Base-by-base conservation (phyloP, 345 rosid genomes). In the Noccaea caerulescens region DNA sequence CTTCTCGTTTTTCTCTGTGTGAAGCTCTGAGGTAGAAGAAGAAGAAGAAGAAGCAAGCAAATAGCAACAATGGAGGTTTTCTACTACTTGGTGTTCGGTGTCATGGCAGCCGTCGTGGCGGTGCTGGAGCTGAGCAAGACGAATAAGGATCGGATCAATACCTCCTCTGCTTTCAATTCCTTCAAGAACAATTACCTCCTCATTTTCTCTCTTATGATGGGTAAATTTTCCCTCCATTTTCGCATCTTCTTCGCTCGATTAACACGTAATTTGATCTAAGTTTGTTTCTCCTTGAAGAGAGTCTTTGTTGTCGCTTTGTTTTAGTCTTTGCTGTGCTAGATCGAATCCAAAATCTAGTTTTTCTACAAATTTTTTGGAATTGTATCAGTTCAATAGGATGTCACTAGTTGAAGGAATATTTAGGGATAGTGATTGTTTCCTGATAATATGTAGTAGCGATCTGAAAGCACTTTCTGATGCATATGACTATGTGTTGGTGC, bases 121-220 rank as follows among this genome's bases (percentile, higher is more conserved):
- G 83, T 79, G 0, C 32, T 84, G 53, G 92, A 89, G 81, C 81
- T 89, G 4, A 89, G 90, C 80, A 89, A 87, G 80, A 81, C 41
- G 58, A 84, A 72, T 82, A 84, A 83, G 63, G 96, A 89, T 65
- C 79, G 88, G 64, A 85, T 83, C 82, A 89, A 66, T 75, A 85
- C 92, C 3, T 74, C 96, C 14, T 30, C 96, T 30, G 80, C 86
- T 45, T 89, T 89, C 87, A 84, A 79, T 63, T 80, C 92, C 63
- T 87, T 89, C 86, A 89, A 89, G 85, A 89, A 87, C 81, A 89
- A 87, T 70, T 89, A 89, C 70, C 90, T 89, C 47, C 12, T 89
- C 52, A 92, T 87, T 43, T 89, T 87, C 86, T 89, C 96, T 58
- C 88, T 89, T 74, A 89, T 89, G 96, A 89, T 87, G 96, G 92